Evolutionary conservation across 805 yeast species (phyloP).

Genomic region (Lachancea sp.): DNA sequence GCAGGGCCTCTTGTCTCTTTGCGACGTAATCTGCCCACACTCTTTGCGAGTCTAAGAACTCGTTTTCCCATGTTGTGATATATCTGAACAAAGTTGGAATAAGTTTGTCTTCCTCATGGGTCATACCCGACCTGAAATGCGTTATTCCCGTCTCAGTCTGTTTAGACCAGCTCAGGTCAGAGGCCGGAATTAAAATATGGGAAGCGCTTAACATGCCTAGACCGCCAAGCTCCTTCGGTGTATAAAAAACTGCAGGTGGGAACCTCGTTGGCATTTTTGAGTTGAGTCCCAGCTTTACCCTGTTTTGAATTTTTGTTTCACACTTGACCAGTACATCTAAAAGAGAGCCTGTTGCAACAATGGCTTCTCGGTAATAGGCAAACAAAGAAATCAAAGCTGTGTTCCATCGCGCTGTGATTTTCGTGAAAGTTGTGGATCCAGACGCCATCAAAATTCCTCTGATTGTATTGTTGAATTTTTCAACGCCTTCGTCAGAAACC

Average conservation of each 20-base stretch:
- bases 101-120: conserved; percentile 66
- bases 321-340: conserved; percentile 80
- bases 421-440: conserved; percentile 92
- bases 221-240: conserved; percentile 97
- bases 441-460: conserved; percentile 90
- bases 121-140: conserved; percentile 91
- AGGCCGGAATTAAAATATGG: conserved; percentile 88
- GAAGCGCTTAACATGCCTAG: conserved; percentile 97
- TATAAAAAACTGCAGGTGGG: conserved; percentile 97
- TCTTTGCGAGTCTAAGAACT: conserved; percentile 85
- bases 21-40: conserved; percentile 98
- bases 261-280: conserved; percentile 98
- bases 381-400: conserved; percentile 81
- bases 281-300: conserved; percentile 90
- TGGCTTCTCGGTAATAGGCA: conserved; percentile 90
- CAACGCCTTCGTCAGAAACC: conserved; percentile 76
- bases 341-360: conserved; percentile 69
- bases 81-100: conserved; percentile 94
- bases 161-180: conserved; percentile 84
- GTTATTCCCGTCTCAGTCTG: conserved; percentile 94
- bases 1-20: conserved; percentile 78
- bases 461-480: conserved; percentile 72
- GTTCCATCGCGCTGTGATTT: conserved; percentile 93
- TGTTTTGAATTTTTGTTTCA: conserved; percentile 88
- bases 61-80: conserved; percentile 94